A percentile compares a stretch with the other conserved stretches of the same genome.
These are phyloP conservation scores for Saccharomycopsis sp. DNA, from an alignment of 805 yeast genomes.

Conservation along the genomic window DNA sequence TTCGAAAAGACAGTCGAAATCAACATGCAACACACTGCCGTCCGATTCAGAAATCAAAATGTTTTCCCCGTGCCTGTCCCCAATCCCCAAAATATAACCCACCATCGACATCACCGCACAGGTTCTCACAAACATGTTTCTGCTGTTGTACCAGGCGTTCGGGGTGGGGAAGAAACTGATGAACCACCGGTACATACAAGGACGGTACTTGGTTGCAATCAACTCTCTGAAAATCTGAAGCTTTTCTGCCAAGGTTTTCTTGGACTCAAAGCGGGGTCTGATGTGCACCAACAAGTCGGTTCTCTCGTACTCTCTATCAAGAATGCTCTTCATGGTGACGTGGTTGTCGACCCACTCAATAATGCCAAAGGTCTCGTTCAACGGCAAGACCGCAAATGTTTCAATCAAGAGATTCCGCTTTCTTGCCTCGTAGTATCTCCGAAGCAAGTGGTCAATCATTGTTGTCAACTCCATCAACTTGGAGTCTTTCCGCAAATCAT, in stretches of 20 bases:
- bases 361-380: slow-evolving; percentile 80
- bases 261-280: slow-evolving; percentile 25
- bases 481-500: slow-evolving; percentile 92
- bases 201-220: slow-evolving; percentile 38
- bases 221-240: slow-evolving; percentile 29
- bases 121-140: slow-evolving; percentile 67
- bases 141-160: slow-evolving; percentile 70
- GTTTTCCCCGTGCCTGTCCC: slow-evolving; percentile 95
- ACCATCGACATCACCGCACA: slow-evolving; percentile 96
- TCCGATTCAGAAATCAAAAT: slow-evolving; percentile 60
- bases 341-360: slow-evolving; percentile 84
- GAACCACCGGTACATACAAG: slow-evolving; percentile 82
- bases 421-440: slow-evolving; percentile 60
- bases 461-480: slow-evolving; percentile 87
- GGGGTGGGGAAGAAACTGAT: slow-evolving; percentile 86
- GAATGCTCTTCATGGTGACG: slow-evolving; percentile 57
- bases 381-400: slow-evolving; percentile 82
- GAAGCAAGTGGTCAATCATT: slow-evolving; percentile 67
- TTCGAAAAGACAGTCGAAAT: slow-evolving; percentile 92
- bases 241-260: slow-evolving; percentile 27
- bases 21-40: slow-evolving; percentile 86
- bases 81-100: slow-evolving; percentile 87
- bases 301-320: slow-evolving; percentile 36
- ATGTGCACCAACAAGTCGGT: slow-evolving; percentile 29
- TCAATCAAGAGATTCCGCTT: slow-evolving; percentile 62